A percentile compares a stretch with the other conserved stretches of the same genome.
Conservation (phyloP, 345 rosid genomes). For the Litchi chinensis region DNA sequence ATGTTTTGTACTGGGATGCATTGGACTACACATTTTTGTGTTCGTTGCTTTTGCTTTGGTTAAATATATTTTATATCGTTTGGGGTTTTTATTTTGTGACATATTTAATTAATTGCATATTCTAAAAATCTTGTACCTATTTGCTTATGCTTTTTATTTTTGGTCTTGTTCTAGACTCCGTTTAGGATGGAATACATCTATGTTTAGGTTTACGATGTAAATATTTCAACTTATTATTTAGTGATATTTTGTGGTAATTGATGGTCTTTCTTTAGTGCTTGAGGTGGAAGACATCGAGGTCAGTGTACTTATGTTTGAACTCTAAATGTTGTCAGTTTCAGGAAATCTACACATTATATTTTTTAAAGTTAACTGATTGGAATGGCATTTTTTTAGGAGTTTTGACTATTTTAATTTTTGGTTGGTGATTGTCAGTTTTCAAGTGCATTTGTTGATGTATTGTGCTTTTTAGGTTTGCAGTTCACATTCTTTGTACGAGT, state of each 20-base stretch:
- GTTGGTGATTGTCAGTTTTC: background rate
- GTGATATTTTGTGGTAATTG: background rate
- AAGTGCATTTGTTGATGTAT: background rate
- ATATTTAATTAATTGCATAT: background rate
- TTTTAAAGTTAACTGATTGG: background rate
- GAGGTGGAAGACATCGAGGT: background rate
- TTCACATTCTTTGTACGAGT: constrained; percentile 19
- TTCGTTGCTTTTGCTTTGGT: background rate
- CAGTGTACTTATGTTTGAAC: background rate
- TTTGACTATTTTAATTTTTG: constrained; percentile 10
- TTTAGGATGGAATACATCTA: background rate
- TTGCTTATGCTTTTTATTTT: background rate
- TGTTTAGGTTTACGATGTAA: background rate
- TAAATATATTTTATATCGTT: background rate
- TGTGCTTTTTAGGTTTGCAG: constrained; percentile 12
- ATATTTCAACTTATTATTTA: background rate
- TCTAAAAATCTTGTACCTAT: background rate
- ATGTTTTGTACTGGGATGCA: background rate
- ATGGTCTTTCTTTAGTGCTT: background rate
- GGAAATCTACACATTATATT: background rate
- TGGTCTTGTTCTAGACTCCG: background rate
- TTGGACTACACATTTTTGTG: background rate
- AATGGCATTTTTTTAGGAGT: background rate
- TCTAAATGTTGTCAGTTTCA: background rate
- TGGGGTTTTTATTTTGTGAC: background rate